Evolutionary conservation across 306 rosid species (phyloP).

Genomic region (Abrus precatorius): DNA sequence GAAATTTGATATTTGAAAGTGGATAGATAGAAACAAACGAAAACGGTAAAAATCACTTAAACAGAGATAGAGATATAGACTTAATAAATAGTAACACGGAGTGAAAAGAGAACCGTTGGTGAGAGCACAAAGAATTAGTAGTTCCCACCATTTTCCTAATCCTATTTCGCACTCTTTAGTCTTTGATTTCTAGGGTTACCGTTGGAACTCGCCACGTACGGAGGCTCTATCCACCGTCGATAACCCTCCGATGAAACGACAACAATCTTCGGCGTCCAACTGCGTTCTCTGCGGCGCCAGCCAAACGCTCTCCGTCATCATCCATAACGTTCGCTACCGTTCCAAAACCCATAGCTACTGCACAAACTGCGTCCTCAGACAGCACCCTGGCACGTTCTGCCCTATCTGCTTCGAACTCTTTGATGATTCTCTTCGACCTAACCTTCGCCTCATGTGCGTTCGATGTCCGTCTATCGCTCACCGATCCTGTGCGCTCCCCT

Average conservation of each 20-base stretch:
- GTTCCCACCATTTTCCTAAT: constrained; percentile 32
- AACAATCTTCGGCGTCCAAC: not conserved
- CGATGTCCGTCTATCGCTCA: constrained; percentile 77
- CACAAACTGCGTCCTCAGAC: constrained; percentile 77
- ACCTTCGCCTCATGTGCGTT: constrained; percentile 70
- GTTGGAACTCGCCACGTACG: constrained; percentile 41
- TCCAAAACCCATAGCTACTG: constrained; percentile 58
- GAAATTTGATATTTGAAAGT: no score
- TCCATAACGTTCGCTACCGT: constrained; percentile 60
- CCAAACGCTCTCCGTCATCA: constrained; percentile 46
- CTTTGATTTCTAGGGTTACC: constrained; percentile 55
- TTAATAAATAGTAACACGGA: no score
- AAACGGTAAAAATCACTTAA: no score
- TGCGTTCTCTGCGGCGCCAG: constrained; percentile 64
- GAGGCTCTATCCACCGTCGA: constrained; percentile 32
- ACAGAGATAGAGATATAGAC: no score
- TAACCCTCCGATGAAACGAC: constrained; percentile 47
- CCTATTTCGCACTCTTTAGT: no score
- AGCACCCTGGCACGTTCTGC: constrained; percentile 69
- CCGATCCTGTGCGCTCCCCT: constrained; percentile 56
- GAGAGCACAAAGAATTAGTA: not conserved
- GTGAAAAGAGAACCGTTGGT: not conserved
- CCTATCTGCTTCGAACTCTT: constrained; percentile 72
- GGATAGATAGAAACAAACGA: no score
- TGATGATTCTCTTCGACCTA: constrained; percentile 55